Evolutionary conservation across 768 basidiomycete genomes (phyloP).

Genomic region (Pulveroboletus sp.): DNA sequence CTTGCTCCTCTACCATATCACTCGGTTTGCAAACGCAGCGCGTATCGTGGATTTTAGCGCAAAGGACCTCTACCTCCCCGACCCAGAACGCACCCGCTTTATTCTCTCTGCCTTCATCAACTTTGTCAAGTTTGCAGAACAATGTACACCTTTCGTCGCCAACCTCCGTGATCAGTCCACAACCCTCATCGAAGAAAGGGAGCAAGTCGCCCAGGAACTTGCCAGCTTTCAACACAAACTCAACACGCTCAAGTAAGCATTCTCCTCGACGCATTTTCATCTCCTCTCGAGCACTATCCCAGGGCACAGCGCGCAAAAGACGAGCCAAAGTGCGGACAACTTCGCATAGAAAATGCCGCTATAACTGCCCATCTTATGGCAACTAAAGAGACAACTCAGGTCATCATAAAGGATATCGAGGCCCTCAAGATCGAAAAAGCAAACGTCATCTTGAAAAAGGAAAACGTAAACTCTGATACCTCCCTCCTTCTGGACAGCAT

Average conservation of each 20-base stretch:
- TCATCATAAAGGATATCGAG: slow-evolving; percentile 61
- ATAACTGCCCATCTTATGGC: slow-evolving; percentile 63
- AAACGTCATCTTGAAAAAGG: slow-evolving; percentile 60
- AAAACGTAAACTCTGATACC: slow-evolving; percentile 58
- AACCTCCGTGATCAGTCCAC: slow-evolving; percentile 59
- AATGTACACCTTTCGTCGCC: slow-evolving; percentile 57
- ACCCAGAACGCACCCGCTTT: slow-evolving; percentile 65
- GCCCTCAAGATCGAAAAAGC: slow-evolving; percentile 69
- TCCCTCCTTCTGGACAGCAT: slow-evolving; percentile 56
- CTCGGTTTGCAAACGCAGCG: slow-evolving; percentile 68
- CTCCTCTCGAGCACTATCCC: background rate
- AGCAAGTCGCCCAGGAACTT: slow-evolving; percentile 47
- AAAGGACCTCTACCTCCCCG: slow-evolving; percentile 69
- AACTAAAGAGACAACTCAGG: slow-evolving; percentile 60
- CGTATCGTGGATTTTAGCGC: slow-evolving; percentile 73
- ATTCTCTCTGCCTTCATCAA: slow-evolving; percentile 89
- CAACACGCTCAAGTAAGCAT: slow-evolving; percentile 49
- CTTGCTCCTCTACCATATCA: slow-evolving; percentile 67
- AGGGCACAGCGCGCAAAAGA: slow-evolving; percentile 65
- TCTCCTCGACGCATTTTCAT: background rate
- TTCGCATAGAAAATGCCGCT: slow-evolving; percentile 55
- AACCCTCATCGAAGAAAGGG: slow-evolving; percentile 56
- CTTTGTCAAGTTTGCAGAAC: slow-evolving; percentile 85
- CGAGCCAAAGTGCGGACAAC: slow-evolving; percentile 59
- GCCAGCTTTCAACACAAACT: slow-evolving; percentile 49